Base-by-base conservation (phyloP, 2,329 filamentous ascomycete genomes). In the Fusarium anguioides region DNA sequence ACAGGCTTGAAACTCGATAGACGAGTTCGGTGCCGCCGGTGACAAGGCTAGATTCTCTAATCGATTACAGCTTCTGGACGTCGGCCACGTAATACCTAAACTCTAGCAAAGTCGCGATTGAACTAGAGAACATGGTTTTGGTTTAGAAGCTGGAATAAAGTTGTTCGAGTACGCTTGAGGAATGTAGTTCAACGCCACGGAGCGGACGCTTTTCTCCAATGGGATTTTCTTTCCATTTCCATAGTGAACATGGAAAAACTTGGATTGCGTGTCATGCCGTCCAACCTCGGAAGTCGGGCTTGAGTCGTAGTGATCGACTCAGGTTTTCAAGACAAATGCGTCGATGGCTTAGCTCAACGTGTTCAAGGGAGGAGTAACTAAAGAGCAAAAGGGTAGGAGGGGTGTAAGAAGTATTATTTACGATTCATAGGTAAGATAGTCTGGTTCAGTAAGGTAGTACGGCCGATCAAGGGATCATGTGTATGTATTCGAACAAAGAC, bases 1-100 rank as follows among this genome's bases (percentile, higher is more conserved):
- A 50, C 45, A 27, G 18, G 37, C 45, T 47, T 36, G 45, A 53
- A 68, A 45, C 40, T 41, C 53, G 52, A 68, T 64, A 55, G 53
- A 68, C 59, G 53, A 66, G 42, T 46, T 67, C 54, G 64, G 64
- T 65, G 57, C 39, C 20, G 62, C 49, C 41, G 48, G 52, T 48
- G 33, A 68, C 60, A 58, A 64, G 53, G 29, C 59, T 58, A 36
- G 62, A 44, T 27, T 47, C 17, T 29, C 49, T 23, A 18, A 46
- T 46, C 24, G 39, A 64, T 40, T 27, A 23, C 45, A 48, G 35
- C 37, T 40, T 23, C 42, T 11, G 36, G 26, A 47, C 20, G 21
- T 45, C 12, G 37, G 59, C 64, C 51, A 48, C 51, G 58, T 60
- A 64, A 60, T 53, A 23, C 29, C 47, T 18, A 26, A 46, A 35